Conservation (phyloP, 176 grass and related monocot genomes). For the Carex parvula region DNA sequence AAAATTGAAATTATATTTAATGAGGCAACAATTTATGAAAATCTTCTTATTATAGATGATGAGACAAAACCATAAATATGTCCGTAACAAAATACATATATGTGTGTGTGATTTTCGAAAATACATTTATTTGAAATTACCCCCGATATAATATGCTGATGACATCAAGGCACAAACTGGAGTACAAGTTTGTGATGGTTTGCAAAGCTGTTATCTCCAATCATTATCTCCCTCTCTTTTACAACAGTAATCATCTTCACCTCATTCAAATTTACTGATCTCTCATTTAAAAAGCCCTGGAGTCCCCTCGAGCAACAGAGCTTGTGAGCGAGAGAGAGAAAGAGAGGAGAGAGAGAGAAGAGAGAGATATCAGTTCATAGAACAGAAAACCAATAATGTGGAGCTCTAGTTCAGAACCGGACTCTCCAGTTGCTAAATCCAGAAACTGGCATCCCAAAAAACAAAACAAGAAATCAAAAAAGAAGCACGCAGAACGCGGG, state of each 20-base stretch:
- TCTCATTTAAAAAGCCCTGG: not conserved
- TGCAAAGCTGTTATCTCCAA: not conserved
- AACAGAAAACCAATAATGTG: slow-evolving; percentile 23
- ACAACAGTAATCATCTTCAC: not conserved
- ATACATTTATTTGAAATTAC: not conserved
- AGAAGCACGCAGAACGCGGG: not conserved
- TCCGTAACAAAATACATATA: not conserved
- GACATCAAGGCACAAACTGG: not conserved
- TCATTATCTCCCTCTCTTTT: not conserved
- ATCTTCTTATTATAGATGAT: too few relatives aligned
- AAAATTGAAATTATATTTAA: not conserved
- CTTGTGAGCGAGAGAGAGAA: not conserved
- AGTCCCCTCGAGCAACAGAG: not conserved
- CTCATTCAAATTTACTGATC: not conserved
- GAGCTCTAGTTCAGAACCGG: slow-evolving; percentile 25
- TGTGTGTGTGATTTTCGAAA: not conserved
- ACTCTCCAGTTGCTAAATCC: slow-evolving; percentile 1
- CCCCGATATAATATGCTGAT: not conserved
- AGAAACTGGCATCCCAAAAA: not conserved
- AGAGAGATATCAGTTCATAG: not conserved
- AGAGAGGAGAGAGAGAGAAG: slow-evolving; percentile 2
- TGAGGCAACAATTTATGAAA: not conserved
- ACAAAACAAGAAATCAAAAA: not conserved
- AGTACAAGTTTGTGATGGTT: slow-evolving; percentile 10
- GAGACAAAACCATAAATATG: not conserved